Conservation (phyloP, 768 basidiomycete species). For the Leucocoprinus birnbaumii region DNA sequence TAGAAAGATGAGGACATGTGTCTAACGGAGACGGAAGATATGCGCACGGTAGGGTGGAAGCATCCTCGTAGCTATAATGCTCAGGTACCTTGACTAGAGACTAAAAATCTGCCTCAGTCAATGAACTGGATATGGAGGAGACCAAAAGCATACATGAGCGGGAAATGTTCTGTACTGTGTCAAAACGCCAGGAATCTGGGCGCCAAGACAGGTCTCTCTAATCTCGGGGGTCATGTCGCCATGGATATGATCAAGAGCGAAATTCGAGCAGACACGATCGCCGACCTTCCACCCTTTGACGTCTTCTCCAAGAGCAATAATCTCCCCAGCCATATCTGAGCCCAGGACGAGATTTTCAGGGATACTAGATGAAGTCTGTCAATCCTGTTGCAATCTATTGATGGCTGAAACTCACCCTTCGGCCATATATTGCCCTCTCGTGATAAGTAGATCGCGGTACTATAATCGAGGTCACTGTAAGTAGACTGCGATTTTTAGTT, state of each 20-base stretch:
- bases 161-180: constrained; percentile 50
- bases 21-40: not conserved
- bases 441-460: constrained; percentile 44
- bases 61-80: constrained; percentile 37
- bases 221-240: constrained; percentile 36
- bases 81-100: constrained; percentile 49
- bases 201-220: constrained; percentile 39
- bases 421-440: not conserved
- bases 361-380: constrained; percentile 1
- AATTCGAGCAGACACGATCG: constrained; percentile 58
- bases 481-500: not conserved
- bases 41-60: constrained; percentile 9
- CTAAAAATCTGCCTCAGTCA: constrained; percentile 20
- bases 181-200: constrained; percentile 46
- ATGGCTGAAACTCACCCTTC: too few relatives aligned
- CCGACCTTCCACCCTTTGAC: constrained; percentile 49
- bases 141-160: constrained; percentile 9
- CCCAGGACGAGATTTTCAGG: constrained; percentile 30
- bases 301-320: constrained; percentile 42
- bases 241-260: constrained; percentile 43
- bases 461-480: constrained; percentile 13
- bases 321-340: constrained; percentile 58
- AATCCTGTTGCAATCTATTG: not conserved
- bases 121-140: too few relatives aligned
- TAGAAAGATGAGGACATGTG: not conserved